Evolutionary conservation across 1,284 basidiomycete species (phyloP), one percentile per base, ranked within the genome.

Genomic region (Anthracocystis walkeri): DNA sequence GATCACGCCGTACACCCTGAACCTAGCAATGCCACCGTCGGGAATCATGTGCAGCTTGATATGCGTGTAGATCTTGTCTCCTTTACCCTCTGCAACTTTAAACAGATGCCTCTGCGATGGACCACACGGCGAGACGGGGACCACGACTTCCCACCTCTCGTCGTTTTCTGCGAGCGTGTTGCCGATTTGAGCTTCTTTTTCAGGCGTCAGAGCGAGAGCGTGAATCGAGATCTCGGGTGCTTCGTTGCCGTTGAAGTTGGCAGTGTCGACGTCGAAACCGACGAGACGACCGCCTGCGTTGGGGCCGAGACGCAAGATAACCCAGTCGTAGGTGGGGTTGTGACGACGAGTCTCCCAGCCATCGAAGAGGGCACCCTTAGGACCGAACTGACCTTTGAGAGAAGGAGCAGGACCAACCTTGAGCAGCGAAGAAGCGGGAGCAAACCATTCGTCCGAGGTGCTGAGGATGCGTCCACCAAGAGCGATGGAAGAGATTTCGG

Each of bases 211-310:
- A 4, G 57, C 33, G 8, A 78, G 58, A n/a, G 75, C 82, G 40
- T 70, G 75, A n/a, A 83, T 72, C 14, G 72, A 68, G 33, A 74
- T 75, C 14, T 71, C 73, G 57, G 82, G 82, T 4, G 80, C 82
- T 87, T 99, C 97, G 83, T 99, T 99, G 7, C 96, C 96, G 77
- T 91, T 93, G 87, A 99, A 99, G 85, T 95, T 91, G n/a, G 92
- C 89, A 0, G 96, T 99, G 85, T 99, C 97, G 41, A 99, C 89
- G 85, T 98, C 96, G 84, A 97, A 94, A 1, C 95, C 95, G n/a
- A 87, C 84, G 55, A 98, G 73, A 4, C 58, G 87, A 5, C 88
- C 89, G 0, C 93, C 93, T 7, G 90, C 80, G 0, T 83, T 88
- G 0, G 93, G 91, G 1, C 94, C 96, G 4, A 99, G 89, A 80